Evolutionary conservation across 352 stramenopile genomes (phyloP).

Genomic region (Peronospora belbahrii): DNA sequence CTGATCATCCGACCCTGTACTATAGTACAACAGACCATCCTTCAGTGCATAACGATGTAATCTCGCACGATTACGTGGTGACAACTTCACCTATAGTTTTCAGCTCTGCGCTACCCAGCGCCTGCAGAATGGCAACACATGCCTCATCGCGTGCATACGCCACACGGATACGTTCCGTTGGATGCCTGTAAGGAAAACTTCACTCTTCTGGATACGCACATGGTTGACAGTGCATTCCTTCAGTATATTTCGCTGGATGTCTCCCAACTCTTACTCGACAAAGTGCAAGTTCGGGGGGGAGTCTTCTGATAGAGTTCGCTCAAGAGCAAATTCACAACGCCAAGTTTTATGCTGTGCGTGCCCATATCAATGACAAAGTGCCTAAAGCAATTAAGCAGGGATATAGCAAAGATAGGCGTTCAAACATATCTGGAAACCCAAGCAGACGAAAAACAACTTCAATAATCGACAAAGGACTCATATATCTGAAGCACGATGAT

Average conservation of each 20-base stretch:
- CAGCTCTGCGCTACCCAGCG: too few species aligned
- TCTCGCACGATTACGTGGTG: too few species aligned
- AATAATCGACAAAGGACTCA: neutral
- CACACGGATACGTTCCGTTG: too few species aligned
- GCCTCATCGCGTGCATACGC: too few species aligned
- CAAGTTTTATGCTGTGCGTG: neutral
- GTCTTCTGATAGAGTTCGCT: neutral
- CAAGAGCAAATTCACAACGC: neutral
- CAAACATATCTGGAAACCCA: neutral
- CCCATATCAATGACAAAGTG: neutral
- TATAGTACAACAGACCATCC: too few species aligned
- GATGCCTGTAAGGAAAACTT: too few species aligned
- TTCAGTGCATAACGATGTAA: too few species aligned
- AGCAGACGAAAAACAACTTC: neutral
- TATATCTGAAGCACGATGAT: neutral
- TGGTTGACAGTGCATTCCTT: neutral
- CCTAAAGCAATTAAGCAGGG: neutral
- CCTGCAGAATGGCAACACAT: too few species aligned
- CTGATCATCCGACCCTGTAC: too few species aligned
- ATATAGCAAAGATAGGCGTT: neutral
- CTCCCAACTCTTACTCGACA: neutral
- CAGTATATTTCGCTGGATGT: neutral
- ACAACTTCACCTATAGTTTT: too few species aligned
- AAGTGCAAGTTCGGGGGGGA: neutral
- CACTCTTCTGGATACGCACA: neutral